These are phyloP conservation scores for Termitomyces sp. DNA, from an alignment of 768 basidiomycete genomes.

Conservation along the genomic window DNA sequence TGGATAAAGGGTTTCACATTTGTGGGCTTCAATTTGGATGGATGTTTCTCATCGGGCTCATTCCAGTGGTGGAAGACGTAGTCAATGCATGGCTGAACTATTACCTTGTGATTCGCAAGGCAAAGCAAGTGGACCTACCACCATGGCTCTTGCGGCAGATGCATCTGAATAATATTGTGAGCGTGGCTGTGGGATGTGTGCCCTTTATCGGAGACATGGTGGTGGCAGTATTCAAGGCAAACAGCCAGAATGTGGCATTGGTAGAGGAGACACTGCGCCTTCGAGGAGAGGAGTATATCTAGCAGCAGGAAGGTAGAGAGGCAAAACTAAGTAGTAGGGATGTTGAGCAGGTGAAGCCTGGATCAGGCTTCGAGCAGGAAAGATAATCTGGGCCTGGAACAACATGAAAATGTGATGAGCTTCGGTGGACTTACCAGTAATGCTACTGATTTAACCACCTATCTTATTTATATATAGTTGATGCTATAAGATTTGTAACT, in stretches of 20 bases:
- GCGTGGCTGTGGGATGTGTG: conserved; percentile 57
- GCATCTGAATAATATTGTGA: conserved; percentile 71
- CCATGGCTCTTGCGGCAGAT: conserved; percentile 66
- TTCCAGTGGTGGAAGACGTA: conserved; percentile 68
- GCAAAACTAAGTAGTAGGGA: conserved; percentile 27
- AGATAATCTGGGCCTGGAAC: conserved; percentile 8
- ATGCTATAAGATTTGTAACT: too few relatives aligned
- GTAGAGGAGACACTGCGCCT: conserved; percentile 81
- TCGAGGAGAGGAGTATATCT: conserved; percentile 69
- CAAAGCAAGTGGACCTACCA: conserved; percentile 65
- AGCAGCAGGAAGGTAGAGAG: conserved; percentile 30
- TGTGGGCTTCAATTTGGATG: conserved; percentile 84
- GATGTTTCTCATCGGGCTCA: conserved; percentile 75
- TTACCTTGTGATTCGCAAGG: conserved; percentile 69
- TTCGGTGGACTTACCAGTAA: too few relatives aligned
- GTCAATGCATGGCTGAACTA: conserved; percentile 66
- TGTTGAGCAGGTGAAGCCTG: conserved; percentile 45
- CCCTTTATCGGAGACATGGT: conserved; percentile 75
- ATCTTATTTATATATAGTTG: too few relatives aligned
- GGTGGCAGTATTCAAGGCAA: conserved; percentile 78
- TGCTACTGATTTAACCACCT: too few relatives aligned
- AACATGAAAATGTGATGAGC: not conserved
- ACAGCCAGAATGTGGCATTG: conserved; percentile 82
- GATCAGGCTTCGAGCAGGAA: conserved; percentile 39
- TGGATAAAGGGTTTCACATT: conserved; percentile 82